Conservation (phyloP, 768 basidiomycete genomes). For the Phaffia australis region DNA sequence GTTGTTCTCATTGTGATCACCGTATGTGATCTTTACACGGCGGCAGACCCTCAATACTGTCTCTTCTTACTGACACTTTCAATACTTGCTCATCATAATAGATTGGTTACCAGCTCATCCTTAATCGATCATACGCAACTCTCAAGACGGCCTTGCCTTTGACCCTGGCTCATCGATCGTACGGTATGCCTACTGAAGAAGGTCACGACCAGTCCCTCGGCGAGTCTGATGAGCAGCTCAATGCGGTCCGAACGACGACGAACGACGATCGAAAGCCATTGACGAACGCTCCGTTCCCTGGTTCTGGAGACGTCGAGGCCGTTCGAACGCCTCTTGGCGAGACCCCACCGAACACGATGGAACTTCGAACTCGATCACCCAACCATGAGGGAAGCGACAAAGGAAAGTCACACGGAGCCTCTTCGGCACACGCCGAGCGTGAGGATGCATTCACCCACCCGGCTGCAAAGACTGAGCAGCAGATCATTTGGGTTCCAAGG, state of each 20-base stretch:
- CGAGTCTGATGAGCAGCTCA: conserved; percentile 25
- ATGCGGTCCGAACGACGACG: neutral
- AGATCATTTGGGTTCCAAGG: conserved; percentile 71
- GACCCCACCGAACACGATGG: neutral
- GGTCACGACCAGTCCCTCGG: conserved; percentile 32
- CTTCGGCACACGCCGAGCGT: conserved; percentile 18
- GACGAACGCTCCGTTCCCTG: conserved; percentile 5
- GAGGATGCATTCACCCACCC: conserved; percentile 66
- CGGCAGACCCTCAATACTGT: neutral
- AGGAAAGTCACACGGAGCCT: conserved; percentile 27
- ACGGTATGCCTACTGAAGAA: conserved; percentile 37
- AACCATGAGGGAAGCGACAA: conserved; percentile 27
- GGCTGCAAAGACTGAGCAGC: conserved; percentile 55
- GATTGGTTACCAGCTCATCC: conserved; percentile 61
- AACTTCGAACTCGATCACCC: neutral
- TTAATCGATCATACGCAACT: conserved; percentile 70
- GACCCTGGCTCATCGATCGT: conserved; percentile 61
- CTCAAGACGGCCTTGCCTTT: conserved; percentile 65
- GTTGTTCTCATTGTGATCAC: conserved; percentile 73
- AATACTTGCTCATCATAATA: conserved; percentile 30
- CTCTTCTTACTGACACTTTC: neutral
- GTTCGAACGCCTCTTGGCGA: neutral
- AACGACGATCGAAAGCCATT: conserved; percentile 17
- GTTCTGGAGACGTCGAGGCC: conserved; percentile 11
- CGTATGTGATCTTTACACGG: conserved; percentile 42